Evolutionary conservation across 805 yeast genomes (phyloP), one percentile per base, ranked within the genome.

Genomic region (Diddensiella santjacobensis): DNA sequence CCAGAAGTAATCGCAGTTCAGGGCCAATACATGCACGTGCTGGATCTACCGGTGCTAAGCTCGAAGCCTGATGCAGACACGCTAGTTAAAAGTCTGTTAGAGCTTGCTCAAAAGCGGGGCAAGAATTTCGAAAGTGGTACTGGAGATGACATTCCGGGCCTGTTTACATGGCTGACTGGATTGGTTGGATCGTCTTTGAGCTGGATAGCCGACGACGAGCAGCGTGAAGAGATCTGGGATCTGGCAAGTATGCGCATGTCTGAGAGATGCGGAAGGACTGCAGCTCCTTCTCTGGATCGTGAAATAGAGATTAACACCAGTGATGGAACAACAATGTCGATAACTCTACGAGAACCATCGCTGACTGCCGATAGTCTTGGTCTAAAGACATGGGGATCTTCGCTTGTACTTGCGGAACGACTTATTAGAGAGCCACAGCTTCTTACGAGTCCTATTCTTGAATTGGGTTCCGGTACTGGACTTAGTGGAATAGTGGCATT

Each of bases 401-500:
- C 97, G 0, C 67, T 85, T 22, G 74, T 87, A 3, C 67, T 93
- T 20, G 75, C 93, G 23, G 69, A 74, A 29, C 65, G 84, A 22
- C 10, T 40, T 4, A 11, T 40, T 5, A 30, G 31, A 5, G 33
- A 40, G 6, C 43, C 15, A 4, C 3, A 58, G 47, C 20, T 57
- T 44, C 26, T 41, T 38, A 23, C 22, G n/a, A 64, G 59, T 18
- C 63, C 67, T 3, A 55, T 56, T 13, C 57, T 61, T 42, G 99
- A 91, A 59, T 68, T 93, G n/a, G 99, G 99, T 0, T 74, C 98
- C 0, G 99, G 99, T 0, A 93, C 99, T 0, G 99, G 99, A 0
- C 71, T 91, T 13, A 84, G 83, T 2, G 97, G 98, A 0, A 84
- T 93, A 30, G 73, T 82, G 0, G 73, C 86, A 48, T 78, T 77